Percentiles rank a stretch among this genome's conserved stretches.
Evolutionary conservation across 2,329 filamentous ascomycete genomes (phyloP).

Genomic region (Colletotrichum sp.): DNA sequence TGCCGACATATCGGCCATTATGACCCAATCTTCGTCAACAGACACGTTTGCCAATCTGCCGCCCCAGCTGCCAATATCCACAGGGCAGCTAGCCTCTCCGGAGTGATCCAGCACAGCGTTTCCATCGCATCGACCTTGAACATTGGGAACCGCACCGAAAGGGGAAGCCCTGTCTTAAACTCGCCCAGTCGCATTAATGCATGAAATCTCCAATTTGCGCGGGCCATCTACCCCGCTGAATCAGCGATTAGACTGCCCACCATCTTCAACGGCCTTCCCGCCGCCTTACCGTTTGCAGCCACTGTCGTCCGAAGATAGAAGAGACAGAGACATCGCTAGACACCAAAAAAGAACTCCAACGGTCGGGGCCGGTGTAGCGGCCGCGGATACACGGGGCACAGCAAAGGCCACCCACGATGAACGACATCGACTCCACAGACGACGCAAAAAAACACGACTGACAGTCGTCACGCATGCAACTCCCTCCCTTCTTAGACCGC

Average conservation of each 20-base stretch:
- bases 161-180: background rate
- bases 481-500: background rate
- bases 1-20: constrained; percentile 1
- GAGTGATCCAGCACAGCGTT: background rate
- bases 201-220: constrained; percentile 19
- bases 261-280: constrained; percentile 20
- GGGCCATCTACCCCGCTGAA: constrained; percentile 21
- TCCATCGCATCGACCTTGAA: background rate
- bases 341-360: background rate
- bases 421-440: background rate
- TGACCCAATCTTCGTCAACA: background rate
- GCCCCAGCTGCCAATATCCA: constrained; percentile 1
- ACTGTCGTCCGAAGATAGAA: constrained; percentile 5
- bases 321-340: background rate
- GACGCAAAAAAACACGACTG: background rate
- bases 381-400: background rate
- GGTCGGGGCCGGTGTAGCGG: background rate
- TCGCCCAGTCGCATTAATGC: constrained; percentile 15
- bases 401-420: background rate
- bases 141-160: background rate
- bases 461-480: background rate
- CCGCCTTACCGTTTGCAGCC: constrained; percentile 15
- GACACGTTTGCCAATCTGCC: background rate
- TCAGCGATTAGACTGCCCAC: constrained; percentile 19
- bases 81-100: constrained; percentile 7